A percentile compares a stretch with the other conserved stretches of the same genome.
phyloP scores from a whole-genome alignment of 345 rosid genomes.

The Syzygium aqueum region DNA sequence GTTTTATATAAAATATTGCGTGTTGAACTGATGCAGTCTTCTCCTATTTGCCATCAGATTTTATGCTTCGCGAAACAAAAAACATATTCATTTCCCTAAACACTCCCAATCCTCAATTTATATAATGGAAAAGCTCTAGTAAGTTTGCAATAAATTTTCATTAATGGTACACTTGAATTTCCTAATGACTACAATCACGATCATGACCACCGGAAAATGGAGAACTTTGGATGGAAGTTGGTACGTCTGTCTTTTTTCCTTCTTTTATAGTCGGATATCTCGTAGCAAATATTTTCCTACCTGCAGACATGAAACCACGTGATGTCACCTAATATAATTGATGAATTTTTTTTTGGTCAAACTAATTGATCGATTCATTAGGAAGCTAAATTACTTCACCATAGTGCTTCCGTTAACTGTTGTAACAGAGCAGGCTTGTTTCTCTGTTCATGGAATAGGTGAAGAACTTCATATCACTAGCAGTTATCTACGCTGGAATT shows the following conservation, averaged over 20 bases:
- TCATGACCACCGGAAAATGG: neutral
- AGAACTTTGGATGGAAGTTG: neutral
- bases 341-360: too few species aligned
- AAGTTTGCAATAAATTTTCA: neutral
- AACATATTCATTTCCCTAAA: too few species aligned
- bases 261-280: neutral
- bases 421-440: neutral
- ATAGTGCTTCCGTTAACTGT: neutral
- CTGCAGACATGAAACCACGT: neutral
- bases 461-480: conserved; percentile 62
- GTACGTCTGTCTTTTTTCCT: neutral
- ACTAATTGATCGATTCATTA: neutral
- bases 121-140: neutral
- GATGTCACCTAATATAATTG: neutral
- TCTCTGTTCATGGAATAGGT: conserved; percentile 33
- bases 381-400: neutral
- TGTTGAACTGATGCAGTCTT: too few species aligned
- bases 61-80: too few species aligned
- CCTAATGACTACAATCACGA: neutral
- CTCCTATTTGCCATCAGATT: too few species aligned
- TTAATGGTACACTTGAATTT: neutral
- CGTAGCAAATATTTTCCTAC: neutral
- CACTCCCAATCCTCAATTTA: neutral
- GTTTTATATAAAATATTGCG: too few species aligned
- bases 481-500: conserved; percentile 71